These are phyloP conservation scores for Xenoacremonium recifei DNA, from an alignment of 2,329 filamentous ascomycete genomes.

Conservation along the genomic window DNA sequence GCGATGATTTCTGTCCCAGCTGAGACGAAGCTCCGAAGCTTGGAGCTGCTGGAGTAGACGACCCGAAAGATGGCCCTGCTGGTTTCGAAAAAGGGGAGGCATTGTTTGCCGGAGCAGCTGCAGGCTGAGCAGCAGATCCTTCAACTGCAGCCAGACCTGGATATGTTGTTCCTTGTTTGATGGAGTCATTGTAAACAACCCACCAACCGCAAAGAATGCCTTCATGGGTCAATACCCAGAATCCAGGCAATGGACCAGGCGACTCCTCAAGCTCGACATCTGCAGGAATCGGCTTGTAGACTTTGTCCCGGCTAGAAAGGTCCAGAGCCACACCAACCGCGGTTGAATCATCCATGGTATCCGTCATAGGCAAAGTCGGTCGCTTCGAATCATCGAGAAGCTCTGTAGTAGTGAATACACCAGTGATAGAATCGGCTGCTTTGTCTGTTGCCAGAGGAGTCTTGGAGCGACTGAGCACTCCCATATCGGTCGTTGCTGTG, in stretches of 20 bases:
- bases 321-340: conserved; percentile 80
- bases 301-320: conserved; percentile 77
- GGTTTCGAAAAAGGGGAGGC: conserved; percentile 31
- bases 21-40: conserved; percentile 48
- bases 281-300: conserved; percentile 72
- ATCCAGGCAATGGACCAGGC: conserved; percentile 74
- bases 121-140: conserved; percentile 29
- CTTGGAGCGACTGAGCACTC: conserved; percentile 73
- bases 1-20: conserved; percentile 51
- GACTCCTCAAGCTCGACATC: conserved; percentile 79
- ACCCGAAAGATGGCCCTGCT: conserved; percentile 40
- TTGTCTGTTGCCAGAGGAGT: conserved; percentile 62
- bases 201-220: conserved; percentile 86
- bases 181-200: conserved; percentile 85
- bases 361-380: conserved; percentile 71
- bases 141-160: conserved; percentile 61
- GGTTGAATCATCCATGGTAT: conserved; percentile 62
- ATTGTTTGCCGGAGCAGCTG: conserved; percentile 26
- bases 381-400: conserved; percentile 71
- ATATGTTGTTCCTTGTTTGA: conserved; percentile 72
- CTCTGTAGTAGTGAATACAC: conserved; percentile 72
- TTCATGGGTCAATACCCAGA: conserved; percentile 86
- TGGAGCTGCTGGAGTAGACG: conserved; percentile 34
- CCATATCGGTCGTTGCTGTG: conserved; percentile 76
- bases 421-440: conserved; percentile 57